A percentile compares a stretch with the other conserved stretches of the same genome.
phyloP scores from a whole-genome alignment of 345 rosid species.

The Linum trigynum region DNA sequence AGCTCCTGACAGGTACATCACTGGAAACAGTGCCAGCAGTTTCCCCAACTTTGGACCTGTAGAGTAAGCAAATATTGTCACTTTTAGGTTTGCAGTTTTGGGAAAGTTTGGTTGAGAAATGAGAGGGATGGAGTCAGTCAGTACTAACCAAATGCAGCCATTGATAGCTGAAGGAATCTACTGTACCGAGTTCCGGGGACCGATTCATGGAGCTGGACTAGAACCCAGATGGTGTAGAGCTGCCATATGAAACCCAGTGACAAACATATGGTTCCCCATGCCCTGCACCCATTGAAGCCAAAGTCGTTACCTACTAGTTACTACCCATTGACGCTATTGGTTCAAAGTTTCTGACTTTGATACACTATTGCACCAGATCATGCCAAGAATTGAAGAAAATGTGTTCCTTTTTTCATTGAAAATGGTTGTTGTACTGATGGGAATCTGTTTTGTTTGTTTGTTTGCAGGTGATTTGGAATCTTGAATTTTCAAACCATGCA shows the following conservation, averaged over 20 bases:
- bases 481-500: too few relatives aligned
- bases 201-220: slow-evolving; percentile 34
- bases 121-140: too few relatives aligned
- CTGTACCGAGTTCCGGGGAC: slow-evolving; percentile 33
- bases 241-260: slow-evolving; percentile 29
- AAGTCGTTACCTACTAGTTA: too few relatives aligned
- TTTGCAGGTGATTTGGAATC: too few relatives aligned
- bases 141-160: slow-evolving; percentile 41
- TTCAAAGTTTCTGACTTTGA: too few relatives aligned
- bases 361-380: too few relatives aligned
- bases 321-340: too few relatives aligned
- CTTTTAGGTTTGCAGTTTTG: not conserved
- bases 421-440: too few relatives aligned
- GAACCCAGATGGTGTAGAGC: slow-evolving; percentile 41
- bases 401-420: too few relatives aligned
- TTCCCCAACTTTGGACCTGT: slow-evolving; percentile 46
- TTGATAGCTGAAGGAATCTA: slow-evolving; percentile 43
- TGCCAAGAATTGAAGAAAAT: too few relatives aligned
- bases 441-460: too few relatives aligned
- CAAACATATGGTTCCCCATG: slow-evolving; percentile 34
- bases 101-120: not conserved
- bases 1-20: slow-evolving; percentile 57
- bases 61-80: too few relatives aligned
- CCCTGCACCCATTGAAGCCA: slow-evolving; percentile 22
- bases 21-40: slow-evolving; percentile 38